phyloP scores from a whole-genome alignment of 2,329 filamentous ascomycete species.

The Paecilomyces variotii region DNA sequence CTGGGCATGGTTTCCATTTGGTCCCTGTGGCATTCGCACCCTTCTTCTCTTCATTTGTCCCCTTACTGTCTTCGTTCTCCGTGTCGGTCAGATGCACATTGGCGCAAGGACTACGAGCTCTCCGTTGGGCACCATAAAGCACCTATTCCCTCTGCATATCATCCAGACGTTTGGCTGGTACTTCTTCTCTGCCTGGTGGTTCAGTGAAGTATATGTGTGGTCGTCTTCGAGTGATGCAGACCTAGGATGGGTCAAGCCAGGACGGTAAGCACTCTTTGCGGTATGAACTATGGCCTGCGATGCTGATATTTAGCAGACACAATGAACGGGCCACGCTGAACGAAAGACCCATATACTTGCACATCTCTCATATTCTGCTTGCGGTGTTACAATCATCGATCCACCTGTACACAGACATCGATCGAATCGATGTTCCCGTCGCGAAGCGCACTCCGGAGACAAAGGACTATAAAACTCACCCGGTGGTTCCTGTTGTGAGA shows the following conservation, averaged over 20 bases:
- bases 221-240: slow-evolving; percentile 53
- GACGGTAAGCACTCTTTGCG: slow-evolving; percentile 43
- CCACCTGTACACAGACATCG: slow-evolving; percentile 67
- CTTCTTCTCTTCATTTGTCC: slow-evolving; percentile 67
- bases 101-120: slow-evolving; percentile 64
- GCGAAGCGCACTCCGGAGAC: slow-evolving; percentile 24
- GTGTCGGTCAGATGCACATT: slow-evolving; percentile 74
- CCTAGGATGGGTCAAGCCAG: slow-evolving; percentile 65
- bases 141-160: slow-evolving; percentile 52
- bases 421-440: slow-evolving; percentile 53
- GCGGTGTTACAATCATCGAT: slow-evolving; percentile 60
- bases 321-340: slow-evolving; percentile 70
- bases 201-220: slow-evolving; percentile 74
- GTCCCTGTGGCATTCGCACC: slow-evolving; percentile 65
- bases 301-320: slow-evolving; percentile 21
- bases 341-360: slow-evolving; percentile 75
- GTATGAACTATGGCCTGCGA: slow-evolving; percentile 1
- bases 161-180: slow-evolving; percentile 70
- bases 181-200: slow-evolving; percentile 66
- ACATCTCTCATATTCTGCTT: slow-evolving; percentile 60
- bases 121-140: slow-evolving; percentile 55
- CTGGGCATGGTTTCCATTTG: slow-evolving; percentile 82
- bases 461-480: slow-evolving; percentile 29
- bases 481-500: slow-evolving; percentile 26
- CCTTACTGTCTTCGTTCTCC: slow-evolving; percentile 72